phyloP scores from a whole-genome alignment of 257 asterid genomes.

The Solanum gandarillasii region DNA sequence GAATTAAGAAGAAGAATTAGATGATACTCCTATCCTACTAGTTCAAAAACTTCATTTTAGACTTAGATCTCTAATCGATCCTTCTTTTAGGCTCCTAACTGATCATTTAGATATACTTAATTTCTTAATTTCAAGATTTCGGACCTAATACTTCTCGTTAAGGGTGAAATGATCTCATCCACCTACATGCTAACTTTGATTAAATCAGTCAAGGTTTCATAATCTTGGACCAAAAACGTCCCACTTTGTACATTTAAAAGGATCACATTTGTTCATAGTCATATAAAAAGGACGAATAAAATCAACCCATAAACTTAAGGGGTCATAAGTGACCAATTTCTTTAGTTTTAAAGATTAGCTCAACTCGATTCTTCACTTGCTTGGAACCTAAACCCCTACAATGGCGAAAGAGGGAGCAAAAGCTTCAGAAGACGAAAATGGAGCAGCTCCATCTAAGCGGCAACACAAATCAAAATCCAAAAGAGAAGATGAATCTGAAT shows the following conservation, averaged over 20 bases:
- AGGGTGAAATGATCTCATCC: neutral
- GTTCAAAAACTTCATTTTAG: neutral
- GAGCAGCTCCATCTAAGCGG: conserved; percentile 38
- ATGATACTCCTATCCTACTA: neutral
- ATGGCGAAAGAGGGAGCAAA: conserved; percentile 45
- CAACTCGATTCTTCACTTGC: neutral
- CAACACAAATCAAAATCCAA: conserved; percentile 25
- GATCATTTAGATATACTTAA: neutral
- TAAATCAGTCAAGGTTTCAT: accelerated
- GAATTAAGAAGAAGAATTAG: neutral
- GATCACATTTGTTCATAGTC: neutral
- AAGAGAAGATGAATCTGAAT: conserved; percentile 18
- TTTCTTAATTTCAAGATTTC: no score
- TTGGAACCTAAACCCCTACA: neutral
- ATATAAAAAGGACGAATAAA: neutral
- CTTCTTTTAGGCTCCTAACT: neutral
- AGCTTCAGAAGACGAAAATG: conserved; percentile 29
- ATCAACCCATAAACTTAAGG: neutral
- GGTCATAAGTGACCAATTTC: neutral
- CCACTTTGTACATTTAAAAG: neutral
- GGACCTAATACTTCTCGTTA: neutral
- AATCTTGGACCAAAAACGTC: neutral
- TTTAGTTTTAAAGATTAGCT: neutral
- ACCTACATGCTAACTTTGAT: neutral
- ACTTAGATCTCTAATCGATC: neutral